Base-by-base conservation (phyloP, 208 protist species). In the Lotmaria passim region DNA sequence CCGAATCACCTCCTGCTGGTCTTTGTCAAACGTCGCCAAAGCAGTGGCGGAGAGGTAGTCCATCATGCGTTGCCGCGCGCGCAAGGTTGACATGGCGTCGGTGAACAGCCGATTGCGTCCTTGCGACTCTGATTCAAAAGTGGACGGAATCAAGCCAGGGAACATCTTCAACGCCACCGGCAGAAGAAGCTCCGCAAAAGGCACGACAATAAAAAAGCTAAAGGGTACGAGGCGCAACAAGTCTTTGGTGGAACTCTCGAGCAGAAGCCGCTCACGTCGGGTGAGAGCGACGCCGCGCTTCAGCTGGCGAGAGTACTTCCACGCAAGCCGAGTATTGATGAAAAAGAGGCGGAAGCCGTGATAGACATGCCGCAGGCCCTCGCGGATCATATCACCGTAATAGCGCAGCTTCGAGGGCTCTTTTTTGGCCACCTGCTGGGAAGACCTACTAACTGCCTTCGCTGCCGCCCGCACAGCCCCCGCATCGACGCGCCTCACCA, bases 141-240 rank as follows among this genome's bases (percentile, higher is more conserved):
- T 98, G 19, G 90, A 97, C 26, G 98, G 98, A 58, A 99, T 96
- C 43, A 99, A 82, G 19, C 97, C 96, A 26, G 98, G 98, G 81
- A 99, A 99, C 79, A 98, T 93, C 66, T 97, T 98, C 31, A 99
- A 80, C 10, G 93, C 81, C 31, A 99, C 85, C 5, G 98, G 98
- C 36, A 99, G 83, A 43, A 97, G 80, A 46, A 99, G 84, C 73
- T 99, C 98, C 15, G 94, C 82, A 80, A 98, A 98, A 8, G 98
- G 98, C 17, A 99, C 87, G 12, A 99, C 77, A 24, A 99, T 94
- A 73, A 99, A 98, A 58, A 99, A 94, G 66, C 91, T 91, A 91
- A 99, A 99, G 11, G 98, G 98, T 8, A 99, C 96, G 30, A 99
- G 70, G 26, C 97, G 92, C 36, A 98, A 72, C 51, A 99, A 70